Percentiles rank a stretch among this genome's conserved stretches.
These are phyloP conservation scores for Macrotyloma uniflorum DNA, from an alignment of 306 rosid genomes.

Conservation along the genomic window DNA sequence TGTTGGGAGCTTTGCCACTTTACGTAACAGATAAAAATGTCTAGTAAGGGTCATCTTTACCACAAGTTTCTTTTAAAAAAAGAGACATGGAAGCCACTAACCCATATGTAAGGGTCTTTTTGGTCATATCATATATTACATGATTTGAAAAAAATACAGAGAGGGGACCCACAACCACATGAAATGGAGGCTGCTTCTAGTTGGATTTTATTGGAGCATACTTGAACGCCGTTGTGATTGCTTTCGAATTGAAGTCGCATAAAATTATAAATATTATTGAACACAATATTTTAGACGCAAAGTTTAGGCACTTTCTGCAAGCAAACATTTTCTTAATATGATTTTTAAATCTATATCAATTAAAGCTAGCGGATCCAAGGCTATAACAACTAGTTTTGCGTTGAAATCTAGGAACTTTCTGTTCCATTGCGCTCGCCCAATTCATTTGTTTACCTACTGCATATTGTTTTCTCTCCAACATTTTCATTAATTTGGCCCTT, in stretches of 20 bases:
- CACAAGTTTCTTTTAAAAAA: neutral
- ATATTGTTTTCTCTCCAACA: neutral
- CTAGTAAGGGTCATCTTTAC: neutral
- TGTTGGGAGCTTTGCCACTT: neutral
- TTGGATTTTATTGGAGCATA: slow-evolving; percentile 39
- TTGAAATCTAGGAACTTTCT: slow-evolving; percentile 18
- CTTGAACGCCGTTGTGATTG: slow-evolving; percentile 37
- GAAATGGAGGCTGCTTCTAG: slow-evolving; percentile 38
- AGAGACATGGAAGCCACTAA: neutral
- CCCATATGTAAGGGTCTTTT: slow-evolving; percentile 18
- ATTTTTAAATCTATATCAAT: neutral
- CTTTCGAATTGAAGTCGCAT: slow-evolving; percentile 13
- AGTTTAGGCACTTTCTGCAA: slow-evolving; percentile 19
- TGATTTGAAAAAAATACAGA: neutral
- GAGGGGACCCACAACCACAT: slow-evolving; percentile 41
- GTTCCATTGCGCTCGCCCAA: neutral
- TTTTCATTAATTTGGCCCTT: neutral
- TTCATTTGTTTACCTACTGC: neutral
- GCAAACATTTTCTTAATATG: slow-evolving; percentile 39
- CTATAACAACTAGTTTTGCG: slow-evolving; percentile 12
- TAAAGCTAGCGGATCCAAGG: slow-evolving; percentile 20
- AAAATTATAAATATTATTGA: neutral
- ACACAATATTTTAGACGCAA: neutral
- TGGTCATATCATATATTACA: slow-evolving; percentile 30
- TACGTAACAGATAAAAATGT: neutral